Evolutionary conservation across 495 filamentous ascomycete genomes (phyloP).

Genomic region (Bombardia bombarda): DNA sequence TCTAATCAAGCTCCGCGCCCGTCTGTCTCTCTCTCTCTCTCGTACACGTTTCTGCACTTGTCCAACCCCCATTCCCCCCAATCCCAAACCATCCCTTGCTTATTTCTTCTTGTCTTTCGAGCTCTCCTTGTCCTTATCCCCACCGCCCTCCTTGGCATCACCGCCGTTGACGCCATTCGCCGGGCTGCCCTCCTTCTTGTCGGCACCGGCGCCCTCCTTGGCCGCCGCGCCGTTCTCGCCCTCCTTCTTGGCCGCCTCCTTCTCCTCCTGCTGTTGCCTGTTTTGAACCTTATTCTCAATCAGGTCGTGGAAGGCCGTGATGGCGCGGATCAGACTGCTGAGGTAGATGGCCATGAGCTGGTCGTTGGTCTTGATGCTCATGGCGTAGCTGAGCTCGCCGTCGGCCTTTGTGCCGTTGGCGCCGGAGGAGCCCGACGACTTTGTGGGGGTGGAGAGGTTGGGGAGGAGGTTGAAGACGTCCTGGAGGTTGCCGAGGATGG

Average conservation of each 20-base stretch:
- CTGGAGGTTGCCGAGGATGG: slow-evolving; percentile 93
- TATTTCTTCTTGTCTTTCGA: slow-evolving; percentile 31
- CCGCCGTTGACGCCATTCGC: slow-evolving; percentile 43
- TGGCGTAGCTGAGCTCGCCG: slow-evolving; percentile 80
- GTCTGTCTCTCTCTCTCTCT: neutral
- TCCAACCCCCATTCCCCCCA: neutral
- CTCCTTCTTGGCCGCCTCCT: slow-evolving; percentile 64
- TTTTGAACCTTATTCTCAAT: slow-evolving; percentile 99
- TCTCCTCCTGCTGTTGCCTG: slow-evolving; percentile 91
- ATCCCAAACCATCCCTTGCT: neutral
- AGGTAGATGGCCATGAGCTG: slow-evolving; percentile 98
- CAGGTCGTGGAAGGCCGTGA: slow-evolving; percentile 97
- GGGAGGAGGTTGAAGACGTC: slow-evolving; percentile 98
- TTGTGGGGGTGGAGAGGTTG: slow-evolving; percentile 76
- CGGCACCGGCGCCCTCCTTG: slow-evolving; percentile 55
- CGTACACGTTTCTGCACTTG: slow-evolving; percentile 8
- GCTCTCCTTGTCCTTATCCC: slow-evolving; percentile 28
- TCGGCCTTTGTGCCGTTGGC: slow-evolving; percentile 40
- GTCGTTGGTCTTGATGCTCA: slow-evolving; percentile 99
- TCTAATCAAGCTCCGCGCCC: slow-evolving; percentile 9
- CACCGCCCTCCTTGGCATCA: slow-evolving; percentile 47
- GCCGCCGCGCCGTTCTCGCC: slow-evolving; percentile 36
- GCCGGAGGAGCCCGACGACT: slow-evolving; percentile 31
- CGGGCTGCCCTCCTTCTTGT: slow-evolving; percentile 77
- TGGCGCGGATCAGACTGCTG: slow-evolving; percentile 90